phyloP scores from a whole-genome alignment of 768 basidiomycete species.

The Boletus coccyginus region DNA sequence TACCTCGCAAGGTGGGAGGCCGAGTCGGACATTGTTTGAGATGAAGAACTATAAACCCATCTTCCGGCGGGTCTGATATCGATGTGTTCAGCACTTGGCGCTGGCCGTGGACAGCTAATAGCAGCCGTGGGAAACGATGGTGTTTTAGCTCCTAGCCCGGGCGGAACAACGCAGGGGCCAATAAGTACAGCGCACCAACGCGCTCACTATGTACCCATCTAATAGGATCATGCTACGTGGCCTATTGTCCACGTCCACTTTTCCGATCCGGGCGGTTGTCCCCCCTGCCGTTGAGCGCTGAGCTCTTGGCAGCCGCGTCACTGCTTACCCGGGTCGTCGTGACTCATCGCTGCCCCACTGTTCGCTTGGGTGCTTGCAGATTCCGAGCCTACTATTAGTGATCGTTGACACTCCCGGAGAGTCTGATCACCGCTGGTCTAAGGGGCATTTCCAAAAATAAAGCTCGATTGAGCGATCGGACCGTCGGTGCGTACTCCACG shows the following conservation, averaged over 20 bases:
- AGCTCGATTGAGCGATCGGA: neutral
- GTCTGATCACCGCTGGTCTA: neutral
- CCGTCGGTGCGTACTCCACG: neutral
- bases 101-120: slow-evolving; percentile 8
- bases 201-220: no score
- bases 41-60: slow-evolving; percentile 23
- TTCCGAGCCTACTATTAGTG: neutral
- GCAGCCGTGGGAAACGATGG: slow-evolving; percentile 24
- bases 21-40: slow-evolving; percentile 39
- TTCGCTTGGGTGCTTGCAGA: neutral
- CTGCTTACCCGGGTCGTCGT: neutral
- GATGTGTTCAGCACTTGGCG: slow-evolving; percentile 10
- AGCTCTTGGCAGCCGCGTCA: no score
- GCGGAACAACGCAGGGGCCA: neutral
- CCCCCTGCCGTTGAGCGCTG: no score
- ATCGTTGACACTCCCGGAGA: neutral
- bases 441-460: neutral
- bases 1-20: slow-evolving; percentile 38
- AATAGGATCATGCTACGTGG: no score
- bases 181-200: neutral
- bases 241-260: neutral
- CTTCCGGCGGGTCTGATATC: slow-evolving; percentile 14
- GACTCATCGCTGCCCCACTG: neutral
- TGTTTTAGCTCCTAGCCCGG: neutral
- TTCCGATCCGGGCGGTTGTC: neutral